Base-by-base conservation (phyloP, 2,329 filamentous ascomycete species). In the Monosporascus sp. region DNA sequence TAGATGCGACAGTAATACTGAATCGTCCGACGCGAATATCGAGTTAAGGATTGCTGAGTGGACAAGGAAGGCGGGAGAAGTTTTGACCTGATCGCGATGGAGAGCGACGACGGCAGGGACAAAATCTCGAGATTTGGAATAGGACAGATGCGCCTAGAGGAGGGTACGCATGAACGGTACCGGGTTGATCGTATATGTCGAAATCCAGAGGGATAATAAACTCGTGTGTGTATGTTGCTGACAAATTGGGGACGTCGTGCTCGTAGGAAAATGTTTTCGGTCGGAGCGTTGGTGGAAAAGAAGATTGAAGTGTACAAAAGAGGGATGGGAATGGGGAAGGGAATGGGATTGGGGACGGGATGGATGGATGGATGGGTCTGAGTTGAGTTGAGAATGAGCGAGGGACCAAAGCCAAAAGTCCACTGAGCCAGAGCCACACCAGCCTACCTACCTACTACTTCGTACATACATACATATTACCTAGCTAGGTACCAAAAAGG, bases 111-210 rank as follows among this genome's bases (percentile, higher is more conserved):
- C 54, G 51, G 55, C 47, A 57, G 38, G 44, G 58, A 58, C 50
- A 55, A 52, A 52, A 56, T 58, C 31, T 14, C 53, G 52, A 54
- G 53, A 39, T 56, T 59, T 61, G 46, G 48, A 52, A 39, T 24
- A 27, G 53, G 52, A 58, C 58, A 48, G 58, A 65, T 66, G 64
- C 64, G 65, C 65, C 60, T 61, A 58, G 60, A 54, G 43, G 50
- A 35, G 25, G 47, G 48, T 46, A 41, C 27, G 38, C 17, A 24
- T 52, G 50, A n/a, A 46, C 25, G 11, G 20, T 46, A n/a, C 25
- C 43, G 43, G 17, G 43, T 46, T 24, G 43, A 17, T 46, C 14
- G 5, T 46, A 5, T 25, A 27, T 6, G 43, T 15, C 43, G 43
- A 22, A 25, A 7, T 46, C 43, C 31, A 43, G 50, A 31, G 20